A percentile compares a stretch with the other conserved stretches of the same genome.
phyloP scores from a whole-genome alignment of 164 flowering plant genomes.

The Aristolochia contorta region DNA sequence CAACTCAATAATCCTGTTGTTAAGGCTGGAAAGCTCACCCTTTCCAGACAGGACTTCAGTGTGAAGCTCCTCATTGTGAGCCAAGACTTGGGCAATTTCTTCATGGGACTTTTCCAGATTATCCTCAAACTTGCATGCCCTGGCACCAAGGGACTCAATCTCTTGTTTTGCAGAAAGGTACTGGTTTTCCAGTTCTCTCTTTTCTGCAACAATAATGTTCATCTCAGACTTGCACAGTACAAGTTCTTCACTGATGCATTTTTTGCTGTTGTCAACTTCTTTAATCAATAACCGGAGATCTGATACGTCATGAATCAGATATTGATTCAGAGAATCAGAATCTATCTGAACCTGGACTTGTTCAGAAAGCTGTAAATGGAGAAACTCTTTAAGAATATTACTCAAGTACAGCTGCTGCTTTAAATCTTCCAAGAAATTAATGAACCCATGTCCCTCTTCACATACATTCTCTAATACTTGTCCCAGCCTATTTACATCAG shows the following conservation, averaged over 20 bases:
- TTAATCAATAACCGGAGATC: constrained; percentile 28
- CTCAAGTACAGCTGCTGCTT: constrained; percentile 52
- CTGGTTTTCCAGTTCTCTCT: constrained; percentile 38
- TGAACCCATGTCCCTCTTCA: constrained; percentile 36
- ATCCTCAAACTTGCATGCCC: constrained; percentile 32
- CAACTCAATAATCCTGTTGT: constrained; percentile 32
- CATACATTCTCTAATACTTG: constrained; percentile 30
- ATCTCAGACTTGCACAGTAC: constrained; percentile 44
- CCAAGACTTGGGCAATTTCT: constrained; percentile 24
- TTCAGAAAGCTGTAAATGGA: constrained; percentile 48
- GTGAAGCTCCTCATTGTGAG: constrained; percentile 38
- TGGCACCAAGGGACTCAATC: constrained; percentile 27
- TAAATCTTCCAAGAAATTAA: constrained; percentile 31
- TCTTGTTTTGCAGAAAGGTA: constrained; percentile 27
- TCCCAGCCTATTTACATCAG: constrained; percentile 23
- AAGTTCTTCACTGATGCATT: constrained; percentile 43
- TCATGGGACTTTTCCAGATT: constrained; percentile 38
- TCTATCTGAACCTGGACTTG: constrained; percentile 32
- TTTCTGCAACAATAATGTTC: constrained; percentile 23
- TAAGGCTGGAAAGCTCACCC: constrained; percentile 28
- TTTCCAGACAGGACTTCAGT: constrained; percentile 24
- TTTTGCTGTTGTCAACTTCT: constrained; percentile 36
- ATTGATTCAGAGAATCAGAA: constrained; percentile 21
- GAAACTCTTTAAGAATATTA: constrained; percentile 40
- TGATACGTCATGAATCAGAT: constrained; percentile 37